Base-by-base conservation (phyloP, 192 early-diverging fungal species). In the Spizellomyces punctatus region DNA sequence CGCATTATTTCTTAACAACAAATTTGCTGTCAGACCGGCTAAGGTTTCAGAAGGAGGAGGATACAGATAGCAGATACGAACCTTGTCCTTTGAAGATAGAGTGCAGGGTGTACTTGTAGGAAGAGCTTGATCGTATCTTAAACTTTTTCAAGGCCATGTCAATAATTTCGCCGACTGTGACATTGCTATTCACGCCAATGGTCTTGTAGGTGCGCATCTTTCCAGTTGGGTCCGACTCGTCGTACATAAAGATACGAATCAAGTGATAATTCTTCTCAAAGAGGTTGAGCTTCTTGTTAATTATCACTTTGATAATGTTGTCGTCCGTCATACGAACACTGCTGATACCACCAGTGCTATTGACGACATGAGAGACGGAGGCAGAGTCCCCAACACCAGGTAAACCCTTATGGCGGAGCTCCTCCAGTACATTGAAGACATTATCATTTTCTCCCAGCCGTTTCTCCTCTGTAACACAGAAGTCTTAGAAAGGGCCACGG, bases 221-320 rank as follows among this genome's bases (percentile, higher is more conserved):
- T 16, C 78, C 81, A 19, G 63, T 68, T 6, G 56, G n/a, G 46
- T 66, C 63, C 42, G 9, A 7, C 3, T 70, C 67, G 19, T 69
- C 82, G 56, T 77, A 65, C 77, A 76, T 70, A 64, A 70, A 78
- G 8, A 83, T 77, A 6, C 82, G 64, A 36, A 83, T 72, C 17
- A 81, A 59, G 66, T 81, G 82, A 50, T 68, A 80, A 52, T 80
- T 75, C 61, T 83, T 83, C 59, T 81, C 79, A 64, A 81, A 79
- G 48, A 81, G 49, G 56, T 83, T 81, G 49, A 81, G 69, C 65
- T 79, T 73, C 60, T 83, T 83, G 78, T 83, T 83, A 69, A 83
- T 81, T 70, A 83, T 79, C 12, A 83, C 75, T 62, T 77, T 76
- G 73, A 83, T 81, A 71, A 83, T 81, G 69, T 83, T 83, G 43